These are phyloP conservation scores for Artomyces pyxidatus DNA, from an alignment of 768 basidiomycete genomes.

Conservation along the genomic window DNA sequence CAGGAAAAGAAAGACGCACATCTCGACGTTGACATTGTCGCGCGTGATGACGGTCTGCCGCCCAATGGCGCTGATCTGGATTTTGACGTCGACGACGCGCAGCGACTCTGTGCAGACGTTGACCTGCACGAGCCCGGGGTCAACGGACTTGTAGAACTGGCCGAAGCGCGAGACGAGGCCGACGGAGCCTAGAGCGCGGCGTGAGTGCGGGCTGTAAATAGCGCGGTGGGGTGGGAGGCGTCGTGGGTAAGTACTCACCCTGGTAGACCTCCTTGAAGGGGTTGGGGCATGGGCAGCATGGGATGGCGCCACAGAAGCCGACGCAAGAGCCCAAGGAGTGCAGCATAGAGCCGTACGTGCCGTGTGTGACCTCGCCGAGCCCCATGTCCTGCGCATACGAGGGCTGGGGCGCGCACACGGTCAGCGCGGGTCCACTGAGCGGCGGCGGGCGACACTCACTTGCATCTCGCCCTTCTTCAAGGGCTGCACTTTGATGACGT, in stretches of 20 bases:
- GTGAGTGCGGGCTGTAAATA: constrained; percentile 10
- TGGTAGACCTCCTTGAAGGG: constrained; percentile 82
- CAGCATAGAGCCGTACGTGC: constrained; percentile 76
- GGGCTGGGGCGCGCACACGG: constrained; percentile 46
- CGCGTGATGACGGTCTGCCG: constrained; percentile 87
- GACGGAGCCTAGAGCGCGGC: constrained; percentile 55
- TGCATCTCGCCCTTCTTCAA: constrained; percentile 84
- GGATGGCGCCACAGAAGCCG: constrained; percentile 67
- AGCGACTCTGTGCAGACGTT: constrained; percentile 92
- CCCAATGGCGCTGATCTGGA: constrained; percentile 86
- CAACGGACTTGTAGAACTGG: constrained; percentile 93
- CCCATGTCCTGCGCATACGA: constrained; percentile 91
- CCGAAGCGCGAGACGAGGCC: constrained; percentile 92
- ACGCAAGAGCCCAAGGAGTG: constrained; percentile 59
- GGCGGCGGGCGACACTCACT: constrained; percentile 31
- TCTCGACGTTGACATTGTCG: constrained; percentile 93
- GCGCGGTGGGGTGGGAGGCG: background rate
- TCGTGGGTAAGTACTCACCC: constrained; percentile 37
- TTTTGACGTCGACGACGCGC: constrained; percentile 87
- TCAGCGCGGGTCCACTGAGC: constrained; percentile 5
- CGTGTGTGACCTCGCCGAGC: constrained; percentile 68
- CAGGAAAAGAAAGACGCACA: constrained; percentile 44
- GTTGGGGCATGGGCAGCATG: constrained; percentile 81
- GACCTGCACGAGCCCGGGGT: constrained; percentile 85
- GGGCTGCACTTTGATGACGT: constrained; percentile 76